phyloP scores from a whole-genome alignment of 805 yeast genomes.

The Yarrowia bubula region DNA sequence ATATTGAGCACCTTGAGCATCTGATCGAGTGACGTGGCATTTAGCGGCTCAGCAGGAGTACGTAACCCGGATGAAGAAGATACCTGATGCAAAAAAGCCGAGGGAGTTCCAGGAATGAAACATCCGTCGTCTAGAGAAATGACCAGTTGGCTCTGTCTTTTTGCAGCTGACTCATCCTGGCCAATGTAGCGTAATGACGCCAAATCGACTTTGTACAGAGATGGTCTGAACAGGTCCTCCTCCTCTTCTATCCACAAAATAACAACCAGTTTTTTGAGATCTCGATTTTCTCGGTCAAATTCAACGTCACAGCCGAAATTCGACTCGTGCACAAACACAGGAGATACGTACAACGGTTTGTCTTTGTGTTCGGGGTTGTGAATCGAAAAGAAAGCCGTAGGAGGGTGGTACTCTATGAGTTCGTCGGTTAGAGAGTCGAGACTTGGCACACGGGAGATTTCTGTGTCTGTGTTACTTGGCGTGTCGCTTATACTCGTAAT shows the following conservation, averaged over 20 bases:
- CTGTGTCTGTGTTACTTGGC: not conserved
- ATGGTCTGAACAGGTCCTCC: not conserved
- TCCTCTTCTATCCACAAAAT: conserved; percentile 5
- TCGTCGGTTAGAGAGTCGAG: not conserved
- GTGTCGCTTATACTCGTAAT: not conserved
- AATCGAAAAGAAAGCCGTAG: conserved; percentile 6
- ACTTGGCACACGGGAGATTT: not conserved
- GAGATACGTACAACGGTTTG: conserved; percentile 15
- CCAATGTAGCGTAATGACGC: conserved; percentile 10
- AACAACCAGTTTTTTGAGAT: not conserved
- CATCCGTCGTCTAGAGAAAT: conserved; percentile 13
- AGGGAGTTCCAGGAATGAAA: not conserved
- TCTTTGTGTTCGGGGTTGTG: conserved; percentile 3
- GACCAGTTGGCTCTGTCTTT: not conserved
- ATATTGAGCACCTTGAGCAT: conserved; percentile 23
- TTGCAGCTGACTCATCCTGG: conserved; percentile 1
- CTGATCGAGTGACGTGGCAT: conserved; percentile 1
- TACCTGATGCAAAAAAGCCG: not conserved
- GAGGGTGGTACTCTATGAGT: conserved; percentile 15
- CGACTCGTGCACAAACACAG: conserved; percentile 6
- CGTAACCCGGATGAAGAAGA: conserved; percentile 6
- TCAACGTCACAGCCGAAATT: conserved; percentile 11
- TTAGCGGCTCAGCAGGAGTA: conserved; percentile 16
- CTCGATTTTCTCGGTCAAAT: conserved; percentile 9
- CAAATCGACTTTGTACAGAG: not conserved